Percentiles rank a stretch among this genome's conserved stretches.
phyloP scores from a whole-genome alignment of 75 land plant species.

The Chamaecyparis obtusa region DNA sequence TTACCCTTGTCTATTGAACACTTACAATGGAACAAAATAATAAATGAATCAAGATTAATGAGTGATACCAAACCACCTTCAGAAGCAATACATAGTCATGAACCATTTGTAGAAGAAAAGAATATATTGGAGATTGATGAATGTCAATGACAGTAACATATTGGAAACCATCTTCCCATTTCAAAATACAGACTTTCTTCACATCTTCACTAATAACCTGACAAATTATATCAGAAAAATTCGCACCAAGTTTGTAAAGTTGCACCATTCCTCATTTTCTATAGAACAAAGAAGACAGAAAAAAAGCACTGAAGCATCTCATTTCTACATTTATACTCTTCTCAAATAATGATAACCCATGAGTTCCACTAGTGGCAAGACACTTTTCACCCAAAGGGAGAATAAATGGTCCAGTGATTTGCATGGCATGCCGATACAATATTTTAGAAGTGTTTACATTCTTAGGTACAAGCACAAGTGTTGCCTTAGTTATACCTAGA shows the following conservation, averaged over 20 bases:
- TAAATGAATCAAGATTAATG: slow-evolving; percentile 30
- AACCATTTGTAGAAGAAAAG: slow-evolving; percentile 35
- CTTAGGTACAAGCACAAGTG: slow-evolving; percentile 34
- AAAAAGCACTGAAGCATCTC: slow-evolving; percentile 65
- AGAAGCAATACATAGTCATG: slow-evolving; percentile 61
- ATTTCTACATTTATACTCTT: slow-evolving; percentile 22
- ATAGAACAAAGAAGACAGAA: slow-evolving; percentile 43
- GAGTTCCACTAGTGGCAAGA: slow-evolving; percentile 87
- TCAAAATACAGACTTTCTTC: slow-evolving; percentile 39
- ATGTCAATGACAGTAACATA: slow-evolving; percentile 44
- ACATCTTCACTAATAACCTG: slow-evolving; percentile 32
- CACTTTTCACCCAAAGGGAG: slow-evolving; percentile 56
- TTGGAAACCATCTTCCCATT: slow-evolving; percentile 34
- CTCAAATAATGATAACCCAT: slow-evolving; percentile 17
- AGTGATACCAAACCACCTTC: slow-evolving; percentile 71
- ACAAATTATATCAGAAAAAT: slow-evolving; percentile 42
- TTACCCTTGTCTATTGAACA: slow-evolving; percentile 19
- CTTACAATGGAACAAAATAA: slow-evolving; percentile 33
- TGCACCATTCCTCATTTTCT: slow-evolving; percentile 49
- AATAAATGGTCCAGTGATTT: slow-evolving; percentile 19
- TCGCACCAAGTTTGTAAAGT: slow-evolving; percentile 40
- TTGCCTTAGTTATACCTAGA: slow-evolving; percentile 50
- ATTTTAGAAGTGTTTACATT: slow-evolving; percentile 23
- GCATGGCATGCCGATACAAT: slow-evolving; percentile 25
- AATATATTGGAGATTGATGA: slow-evolving; percentile 46